Evolutionary conservation across 768 basidiomycete genomes (phyloP).

Genomic region (Tephrocybe sp.): DNA sequence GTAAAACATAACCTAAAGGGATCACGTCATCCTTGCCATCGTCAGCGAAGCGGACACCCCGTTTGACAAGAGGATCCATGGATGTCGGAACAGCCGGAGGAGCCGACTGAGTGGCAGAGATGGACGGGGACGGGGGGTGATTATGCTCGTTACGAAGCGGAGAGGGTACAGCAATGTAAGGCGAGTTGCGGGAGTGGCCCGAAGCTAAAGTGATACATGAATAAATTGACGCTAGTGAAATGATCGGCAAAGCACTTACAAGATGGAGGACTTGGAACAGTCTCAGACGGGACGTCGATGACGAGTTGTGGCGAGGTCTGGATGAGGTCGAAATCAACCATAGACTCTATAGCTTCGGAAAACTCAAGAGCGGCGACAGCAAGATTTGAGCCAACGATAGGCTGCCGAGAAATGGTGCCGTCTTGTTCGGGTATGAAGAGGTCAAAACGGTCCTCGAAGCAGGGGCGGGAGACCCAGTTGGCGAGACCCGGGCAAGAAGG

Average conservation of each 20-base stretch:
- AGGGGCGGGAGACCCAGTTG: slow-evolving; percentile 71
- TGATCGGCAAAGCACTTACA: slow-evolving; percentile 16
- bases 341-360: slow-evolving; percentile 62
- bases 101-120: slow-evolving; percentile 7
- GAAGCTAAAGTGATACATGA: slow-evolving; percentile 21
- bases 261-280: slow-evolving; percentile 12
- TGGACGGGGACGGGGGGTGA: slow-evolving; percentile 13
- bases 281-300: slow-evolving; percentile 17
- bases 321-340: slow-evolving; percentile 51
- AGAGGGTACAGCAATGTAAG: slow-evolving; percentile 46
- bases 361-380: slow-evolving; percentile 75
- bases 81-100: slow-evolving; percentile 11
- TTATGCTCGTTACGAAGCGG: slow-evolving; percentile 46
- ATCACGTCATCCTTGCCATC: slow-evolving; percentile 67
- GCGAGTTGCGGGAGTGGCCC: slow-evolving; percentile 26
- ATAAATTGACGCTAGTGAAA: background rate
- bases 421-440: slow-evolving; percentile 49
- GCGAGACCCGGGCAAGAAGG: slow-evolving; percentile 56
- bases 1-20: slow-evolving; percentile 69
- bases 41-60: slow-evolving; percentile 67
- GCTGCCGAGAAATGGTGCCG: slow-evolving; percentile 34
- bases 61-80: slow-evolving; percentile 34
- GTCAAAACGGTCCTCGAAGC: slow-evolving; percentile 70
- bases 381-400: slow-evolving; percentile 47
- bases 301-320: slow-evolving; percentile 20